Base-by-base conservation (phyloP, 192 early-diverging fungal genomes). In the Coemansia aciculifera region DNA sequence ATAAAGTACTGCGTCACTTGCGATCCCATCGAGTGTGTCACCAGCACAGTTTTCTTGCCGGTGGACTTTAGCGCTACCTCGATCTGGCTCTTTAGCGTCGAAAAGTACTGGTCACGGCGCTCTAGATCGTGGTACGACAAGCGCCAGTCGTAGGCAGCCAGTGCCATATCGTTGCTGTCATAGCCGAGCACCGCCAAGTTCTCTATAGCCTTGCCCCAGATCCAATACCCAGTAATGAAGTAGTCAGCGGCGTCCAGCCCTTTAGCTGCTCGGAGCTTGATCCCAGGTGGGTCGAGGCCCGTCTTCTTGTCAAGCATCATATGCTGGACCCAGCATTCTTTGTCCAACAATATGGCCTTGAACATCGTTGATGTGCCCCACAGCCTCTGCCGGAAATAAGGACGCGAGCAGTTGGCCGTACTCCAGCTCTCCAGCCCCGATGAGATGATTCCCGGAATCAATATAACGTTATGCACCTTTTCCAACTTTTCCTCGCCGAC, bases 91-190 rank as follows among this genome's bases (percentile, higher is more conserved):
- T 93, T 91, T 15, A 97, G 87, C 9, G 83, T 79, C 7, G 93
- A 89, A 57, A 93, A 96, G 72, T 90, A 96, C 36, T 86, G 77
- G 70, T 97, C 95, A 15, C 95, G 85, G 9, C 74, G 79, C 69
- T 97, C 93, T 3, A 96, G 78, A 56, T 95, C 93, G 31, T 67
- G 48, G 56, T 90, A 90, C 1, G 90, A 87, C 49, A 97, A 73
- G 37, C 95, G 86, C 94, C 94, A 96, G 85, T 96, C 94, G 71
- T 96, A 96, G 1, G 91, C 77, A 0, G 93, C 93, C 44, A 96
- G 75, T 31, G 90, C 78, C 94, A 96, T 94, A 65, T 90, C 93
- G 68, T 89, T 92, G 81, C 78, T 88, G 74, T 96, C 95, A 78
- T 94, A 94, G 29, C 95, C 95, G 10, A 88, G 83, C 0, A 88